Conservation (phyloP, 164 flowering plant genomes). For the Nymphaea colorata region DNA sequence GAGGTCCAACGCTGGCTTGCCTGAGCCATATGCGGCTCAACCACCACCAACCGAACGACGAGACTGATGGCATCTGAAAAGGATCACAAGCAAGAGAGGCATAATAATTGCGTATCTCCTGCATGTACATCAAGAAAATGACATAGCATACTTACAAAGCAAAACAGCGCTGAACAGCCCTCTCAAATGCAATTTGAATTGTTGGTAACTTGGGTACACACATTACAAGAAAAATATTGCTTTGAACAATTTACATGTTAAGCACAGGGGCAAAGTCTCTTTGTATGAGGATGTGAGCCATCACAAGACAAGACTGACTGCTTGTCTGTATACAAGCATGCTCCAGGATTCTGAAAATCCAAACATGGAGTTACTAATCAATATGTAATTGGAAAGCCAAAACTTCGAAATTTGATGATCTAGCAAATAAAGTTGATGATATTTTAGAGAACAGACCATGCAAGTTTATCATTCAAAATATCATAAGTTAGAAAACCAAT, state of each 20-base stretch:
- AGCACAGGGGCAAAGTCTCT: constrained; percentile 93
- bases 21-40: too few species aligned
- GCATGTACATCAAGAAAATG: too few species aligned
- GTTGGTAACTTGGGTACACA: too few species aligned
- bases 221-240: too few species aligned
- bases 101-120: too few species aligned
- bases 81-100: too few species aligned
- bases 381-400: neutral
- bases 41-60: too few species aligned
- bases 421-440: neutral
- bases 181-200: too few species aligned
- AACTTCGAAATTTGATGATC: neutral
- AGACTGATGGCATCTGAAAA: too few species aligned
- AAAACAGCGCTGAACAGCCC: too few species aligned
- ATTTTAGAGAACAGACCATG: neutral
- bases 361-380: constrained; percentile 3
- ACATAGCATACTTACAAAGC: too few species aligned
- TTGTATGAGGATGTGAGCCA: constrained; percentile 77
- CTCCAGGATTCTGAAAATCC: constrained; percentile 71
- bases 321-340: constrained; percentile 64
- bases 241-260: constrained; percentile 10
- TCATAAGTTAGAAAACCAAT: neutral
- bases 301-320: constrained; percentile 70
- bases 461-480: neutral
- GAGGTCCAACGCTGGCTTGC: too few species aligned